Evolutionary conservation across 441 rosid genomes (phyloP).

Genomic region (Jatropha multifida): DNA sequence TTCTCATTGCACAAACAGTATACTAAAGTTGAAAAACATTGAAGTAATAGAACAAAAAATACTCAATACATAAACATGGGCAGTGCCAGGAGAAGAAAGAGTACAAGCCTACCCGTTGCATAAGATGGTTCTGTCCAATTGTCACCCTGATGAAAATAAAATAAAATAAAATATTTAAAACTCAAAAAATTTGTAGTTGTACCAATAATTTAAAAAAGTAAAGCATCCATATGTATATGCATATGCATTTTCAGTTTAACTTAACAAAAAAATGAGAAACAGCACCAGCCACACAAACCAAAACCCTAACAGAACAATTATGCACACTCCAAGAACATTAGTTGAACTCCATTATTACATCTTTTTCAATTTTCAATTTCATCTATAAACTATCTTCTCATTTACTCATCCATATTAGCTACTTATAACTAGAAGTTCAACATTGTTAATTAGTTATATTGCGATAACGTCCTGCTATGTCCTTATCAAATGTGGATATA

Average conservation of each 20-base stretch:
- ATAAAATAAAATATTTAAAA: constrained; percentile 10
- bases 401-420: background rate
- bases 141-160: constrained; percentile 36
- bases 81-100: constrained; percentile 5
- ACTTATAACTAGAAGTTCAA: background rate
- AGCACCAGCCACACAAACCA: background rate
- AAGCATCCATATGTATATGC: constrained; percentile 1
- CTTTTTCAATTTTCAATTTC: background rate
- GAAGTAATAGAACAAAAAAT: background rate
- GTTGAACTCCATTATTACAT: background rate
- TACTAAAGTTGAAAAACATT: background rate
- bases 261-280: background rate
- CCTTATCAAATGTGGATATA: background rate
- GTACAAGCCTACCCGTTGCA: constrained; percentile 36
- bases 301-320: background rate
- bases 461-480: background rate
- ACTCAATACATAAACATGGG: background rate
- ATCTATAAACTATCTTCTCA: background rate
- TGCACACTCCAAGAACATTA: background rate
- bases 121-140: constrained; percentile 36
- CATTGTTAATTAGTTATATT: background rate
- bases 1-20: background rate
- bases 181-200: background rate
- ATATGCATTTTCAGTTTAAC: background rate
- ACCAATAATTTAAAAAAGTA: background rate